A percentile compares a stretch with the other conserved stretches of the same genome.
Conservation (phyloP, 257 asterid species). For the Lantana camara region DNA sequence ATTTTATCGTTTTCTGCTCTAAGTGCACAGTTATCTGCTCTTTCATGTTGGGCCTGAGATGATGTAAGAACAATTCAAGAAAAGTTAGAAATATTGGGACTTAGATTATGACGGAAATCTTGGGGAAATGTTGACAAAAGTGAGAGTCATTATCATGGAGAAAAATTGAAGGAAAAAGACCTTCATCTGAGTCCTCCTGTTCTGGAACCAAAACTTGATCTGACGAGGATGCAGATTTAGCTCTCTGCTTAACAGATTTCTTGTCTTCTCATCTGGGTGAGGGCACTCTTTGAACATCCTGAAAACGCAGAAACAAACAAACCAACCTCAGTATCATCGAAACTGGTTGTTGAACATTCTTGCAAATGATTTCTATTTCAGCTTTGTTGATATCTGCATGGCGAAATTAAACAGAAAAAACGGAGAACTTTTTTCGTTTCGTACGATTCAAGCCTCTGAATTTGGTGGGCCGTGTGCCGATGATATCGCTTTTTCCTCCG, state of each 20-base stretch:
- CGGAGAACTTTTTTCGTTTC: no score
- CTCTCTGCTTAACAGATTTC: conserved; percentile 83
- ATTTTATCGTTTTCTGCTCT: conserved; percentile 79
- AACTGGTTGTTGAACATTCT: no score
- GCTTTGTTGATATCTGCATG: no score
- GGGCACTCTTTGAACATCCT: conserved; percentile 91
- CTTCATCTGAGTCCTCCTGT: conserved; percentile 96
- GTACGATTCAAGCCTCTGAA: conserved; percentile 85
- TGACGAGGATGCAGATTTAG: conserved; percentile 85
- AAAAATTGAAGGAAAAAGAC: no score
- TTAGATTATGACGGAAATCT: background rate
- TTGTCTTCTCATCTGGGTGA: conserved; percentile 95
- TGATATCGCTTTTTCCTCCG: conserved; percentile 83
- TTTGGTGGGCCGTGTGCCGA: conserved; percentile 93
- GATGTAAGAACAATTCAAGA: no score
- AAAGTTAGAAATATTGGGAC: background rate
- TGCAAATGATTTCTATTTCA: no score
- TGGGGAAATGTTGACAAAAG: background rate
- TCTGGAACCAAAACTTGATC: conserved; percentile 98
- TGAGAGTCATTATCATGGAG: no score
- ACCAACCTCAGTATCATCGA: conserved; percentile 28
- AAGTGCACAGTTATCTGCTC: conserved; percentile 75
- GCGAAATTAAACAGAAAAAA: no score
- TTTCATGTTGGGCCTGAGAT: conserved; percentile 95
- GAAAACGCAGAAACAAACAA: conserved; percentile 23